Evolutionary conservation across 257 asterid genomes (phyloP).

Genomic region (Linaria vulgaris): DNA sequence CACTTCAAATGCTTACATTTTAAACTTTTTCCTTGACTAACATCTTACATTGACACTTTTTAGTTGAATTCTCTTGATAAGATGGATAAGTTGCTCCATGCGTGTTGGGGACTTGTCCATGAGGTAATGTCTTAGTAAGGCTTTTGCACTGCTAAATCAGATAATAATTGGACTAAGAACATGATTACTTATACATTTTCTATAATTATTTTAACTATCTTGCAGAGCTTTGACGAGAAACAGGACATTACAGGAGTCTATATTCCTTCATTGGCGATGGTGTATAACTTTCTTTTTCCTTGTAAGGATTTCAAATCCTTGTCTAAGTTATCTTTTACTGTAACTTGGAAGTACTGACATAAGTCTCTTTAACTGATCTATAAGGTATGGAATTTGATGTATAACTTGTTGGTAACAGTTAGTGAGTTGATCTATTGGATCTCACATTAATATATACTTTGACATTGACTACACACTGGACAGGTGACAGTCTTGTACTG

Average conservation of each 20-base stretch:
- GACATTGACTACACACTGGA: too few relatives aligned
- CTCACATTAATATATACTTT: too few relatives aligned
- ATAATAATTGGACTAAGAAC: too few relatives aligned
- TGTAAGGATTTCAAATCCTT: slow-evolving; percentile 54
- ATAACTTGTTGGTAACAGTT: too few relatives aligned
- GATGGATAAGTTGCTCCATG: slow-evolving; percentile 66
- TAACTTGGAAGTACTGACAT: too few relatives aligned
- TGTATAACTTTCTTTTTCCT: slow-evolving; percentile 84
- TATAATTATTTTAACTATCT: too few relatives aligned
- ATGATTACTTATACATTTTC: too few relatives aligned
- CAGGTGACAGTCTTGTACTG: too few relatives aligned
- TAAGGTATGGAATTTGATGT: too few relatives aligned
- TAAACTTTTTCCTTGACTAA: slow-evolving; percentile 1
- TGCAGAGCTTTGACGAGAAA: slow-evolving; percentile 86
- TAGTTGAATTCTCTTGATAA: slow-evolving; percentile 70
- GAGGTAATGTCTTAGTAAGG: slow-evolving; percentile 47
- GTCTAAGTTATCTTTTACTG: too few relatives aligned
- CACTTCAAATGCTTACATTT: not conserved
- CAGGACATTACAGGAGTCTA: slow-evolving; percentile 66
- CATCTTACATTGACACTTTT: slow-evolving; percentile 14
- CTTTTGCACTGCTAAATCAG: slow-evolving; percentile 3
- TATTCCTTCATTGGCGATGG: slow-evolving; percentile 87
- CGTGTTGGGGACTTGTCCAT: slow-evolving; percentile 64
- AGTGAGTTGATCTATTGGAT: too few relatives aligned
- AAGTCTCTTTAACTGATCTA: too few relatives aligned